Evolutionary conservation across 1,284 basidiomycete genomes (phyloP).

Genomic region (Neolentinus lepideus): DNA sequence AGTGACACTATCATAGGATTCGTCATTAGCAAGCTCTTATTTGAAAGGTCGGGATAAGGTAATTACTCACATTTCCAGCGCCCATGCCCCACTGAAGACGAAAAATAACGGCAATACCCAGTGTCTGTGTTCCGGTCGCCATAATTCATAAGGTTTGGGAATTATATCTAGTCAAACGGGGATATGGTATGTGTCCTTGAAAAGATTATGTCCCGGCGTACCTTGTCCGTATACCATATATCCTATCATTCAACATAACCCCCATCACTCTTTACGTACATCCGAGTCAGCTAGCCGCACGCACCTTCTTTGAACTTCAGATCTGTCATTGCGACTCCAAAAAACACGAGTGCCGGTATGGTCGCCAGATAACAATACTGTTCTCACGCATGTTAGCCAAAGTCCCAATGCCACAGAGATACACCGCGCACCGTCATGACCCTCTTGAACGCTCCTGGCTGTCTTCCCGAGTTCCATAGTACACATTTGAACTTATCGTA

Average conservation of each 20-base stretch:
- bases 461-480: conserved; percentile 60
- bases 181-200: conserved; percentile 1
- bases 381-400: background rate
- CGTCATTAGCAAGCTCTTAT: conserved; percentile 1
- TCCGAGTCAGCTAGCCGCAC: conserved; percentile 9
- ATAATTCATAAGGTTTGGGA: conserved; percentile 45
- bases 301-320: conserved; percentile 67
- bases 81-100: conserved; percentile 61
- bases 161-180: conserved; percentile 31
- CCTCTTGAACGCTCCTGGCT: conserved; percentile 72
- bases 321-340: conserved; percentile 47
- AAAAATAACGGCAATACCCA: conserved; percentile 65
- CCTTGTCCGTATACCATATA: conserved; percentile 31
- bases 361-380: conserved; percentile 70
- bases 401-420: background rate
- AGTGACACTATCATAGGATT: conserved; percentile 46
- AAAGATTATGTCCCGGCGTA: conserved; percentile 24
- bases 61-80: conserved; percentile 58
- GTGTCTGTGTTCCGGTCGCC: conserved; percentile 31
- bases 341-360: conserved; percentile 55
- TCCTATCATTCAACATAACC: conserved; percentile 27
- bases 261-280: conserved; percentile 2
- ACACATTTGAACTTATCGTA: conserved; percentile 70
- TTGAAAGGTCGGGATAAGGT: background rate
- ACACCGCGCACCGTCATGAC: conserved; percentile 62